Conservation (phyloP, 2,329 filamentous ascomycete genomes). For the Cytospora chrysosperma region DNA sequence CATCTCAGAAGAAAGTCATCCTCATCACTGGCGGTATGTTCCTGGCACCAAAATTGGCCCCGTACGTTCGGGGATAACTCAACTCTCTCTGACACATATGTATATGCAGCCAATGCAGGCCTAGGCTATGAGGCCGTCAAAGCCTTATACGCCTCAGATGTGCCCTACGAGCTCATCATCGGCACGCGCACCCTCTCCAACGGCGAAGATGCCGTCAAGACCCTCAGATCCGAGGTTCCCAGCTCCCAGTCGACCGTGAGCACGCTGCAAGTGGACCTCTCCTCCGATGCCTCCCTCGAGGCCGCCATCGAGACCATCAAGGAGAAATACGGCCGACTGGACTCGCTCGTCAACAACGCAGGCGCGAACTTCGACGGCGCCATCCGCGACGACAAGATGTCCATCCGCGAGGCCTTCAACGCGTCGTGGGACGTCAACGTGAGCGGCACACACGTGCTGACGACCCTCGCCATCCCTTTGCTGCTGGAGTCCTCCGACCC, state of each 20-base stretch:
- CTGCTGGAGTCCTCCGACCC: conserved; percentile 45
- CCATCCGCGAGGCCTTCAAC: conserved; percentile 45
- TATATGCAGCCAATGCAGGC: conserved; percentile 59
- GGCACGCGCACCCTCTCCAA: conserved; percentile 53
- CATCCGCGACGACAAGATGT: conserved; percentile 29
- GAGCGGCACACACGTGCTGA: conserved; percentile 45
- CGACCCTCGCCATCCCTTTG: conserved; percentile 41
- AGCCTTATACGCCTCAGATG: conserved; percentile 47
- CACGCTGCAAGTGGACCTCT: conserved; percentile 52
- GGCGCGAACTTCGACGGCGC: conserved; percentile 44
- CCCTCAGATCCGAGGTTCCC: conserved; percentile 41
- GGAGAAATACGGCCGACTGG: conserved; percentile 43
- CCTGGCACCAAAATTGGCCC: too few species aligned
- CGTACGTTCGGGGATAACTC: conserved; percentile 29
- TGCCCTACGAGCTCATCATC: conserved; percentile 54
- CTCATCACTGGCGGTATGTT: conserved; percentile 19
- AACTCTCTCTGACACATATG: conserved; percentile 38
- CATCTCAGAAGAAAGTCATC: conserved; percentile 17
- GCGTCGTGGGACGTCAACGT: conserved; percentile 51
- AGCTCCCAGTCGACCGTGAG: conserved; percentile 42
- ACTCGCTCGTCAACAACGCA: conserved; percentile 57
- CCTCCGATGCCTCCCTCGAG: conserved; percentile 51
- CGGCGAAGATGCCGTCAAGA: conserved; percentile 45
- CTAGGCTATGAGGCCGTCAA: conserved; percentile 59
- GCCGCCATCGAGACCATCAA: conserved; percentile 44